Base-by-base conservation (phyloP, 2,329 filamentous ascomycete genomes). In the Colletotrichum australisinense region DNA sequence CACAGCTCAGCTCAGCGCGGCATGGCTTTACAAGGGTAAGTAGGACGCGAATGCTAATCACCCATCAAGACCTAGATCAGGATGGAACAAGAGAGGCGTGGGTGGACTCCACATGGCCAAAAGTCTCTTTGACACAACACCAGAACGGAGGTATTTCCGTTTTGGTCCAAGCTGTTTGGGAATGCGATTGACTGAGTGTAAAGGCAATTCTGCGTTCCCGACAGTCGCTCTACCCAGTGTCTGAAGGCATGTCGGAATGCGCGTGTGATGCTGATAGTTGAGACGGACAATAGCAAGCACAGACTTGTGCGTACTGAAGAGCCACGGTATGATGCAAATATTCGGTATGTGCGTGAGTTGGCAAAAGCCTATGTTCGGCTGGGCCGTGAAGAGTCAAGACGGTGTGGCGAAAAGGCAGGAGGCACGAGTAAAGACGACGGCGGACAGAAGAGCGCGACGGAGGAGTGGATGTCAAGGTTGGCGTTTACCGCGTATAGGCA, bases 131-230 rank as follows among this genome's bases (percentile, higher is more conserved):
- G 63, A 63, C 63, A 67, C 66, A 59, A 38, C 38, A 28, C 62
- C 38, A 69, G 73, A 60, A 67, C 71, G 73, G 70, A 74, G 63
- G 49, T 67, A 55, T 72, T 67, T 28, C 72, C 72, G 42, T 58
- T 74, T 74, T 63, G 68, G 63, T 59, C 58, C 58, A 63, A 38
- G 72, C 52, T 72, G 72, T 74, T 74, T 74, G 38, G 63, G 22
- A 67, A 65, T 70, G 42, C 35, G 32, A 60, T 73, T 14, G 35
- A 46, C 60, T 49, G 16, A 12, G 57, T 38, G 46, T 28, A 35
- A 64, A 46, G 24, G 28, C 12, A 60, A 70, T 60, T 62, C 60
- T 60, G 42, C 62, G 60, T 73, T 62, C 32, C 55, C 55, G 46
- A 56, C 24, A 11, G 60, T 60, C 32, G 26, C 55, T 59, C 28